Base-by-base conservation (phyloP, 139 green algal genomes). In the Limnomonas spitsbergensis region DNA sequence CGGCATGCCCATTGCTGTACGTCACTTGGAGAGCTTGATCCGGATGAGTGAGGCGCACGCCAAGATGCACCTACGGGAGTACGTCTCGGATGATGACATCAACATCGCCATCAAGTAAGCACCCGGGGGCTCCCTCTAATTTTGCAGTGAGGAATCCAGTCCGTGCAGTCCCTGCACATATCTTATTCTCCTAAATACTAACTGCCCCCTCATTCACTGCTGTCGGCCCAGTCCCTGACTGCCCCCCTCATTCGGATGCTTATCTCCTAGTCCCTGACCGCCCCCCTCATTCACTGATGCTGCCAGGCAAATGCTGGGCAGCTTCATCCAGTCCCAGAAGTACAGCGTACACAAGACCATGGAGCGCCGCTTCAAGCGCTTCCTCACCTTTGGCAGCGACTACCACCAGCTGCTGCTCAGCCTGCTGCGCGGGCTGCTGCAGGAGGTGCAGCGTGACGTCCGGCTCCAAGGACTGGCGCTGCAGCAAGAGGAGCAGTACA, bases 291-390 rank as follows among this genome's bases (percentile, higher is more conserved):
- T 9, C 42, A 54, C 42, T 9, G 7, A 54, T 54, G 7, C 9
- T 54, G 42, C 6, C 88, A 91, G 92, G 72, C 89, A 96, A 73
- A 93, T 99, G 91, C 88, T 99, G 27, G 88, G 96, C 38, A 94
- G 84, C 66, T 99, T 99, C 86, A 94, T 99, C 78, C 83, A 84
- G 72, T 97, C 90, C 24, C 96, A 99, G 87, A 99, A 99, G 88
- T 93, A 91, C 84, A 91, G 85, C 73, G 91, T 97, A 70, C 96
- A 99, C 85, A 92, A 94, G 76, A 80, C 84, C 61, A 81, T 99
- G 83, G 67, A 86, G 71, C 87, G 89, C 29, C 70, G 78, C 38
- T 83, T 83, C 72, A 79, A 81, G 31, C 73, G 40, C n/a, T 86
- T 78, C 84, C 77, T 88, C 38, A 82, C 81, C 39, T 78, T 77